These are phyloP conservation scores for Russula griseocarnosa DNA, from an alignment of 768 basidiomycete genomes.

Conservation along the genomic window DNA sequence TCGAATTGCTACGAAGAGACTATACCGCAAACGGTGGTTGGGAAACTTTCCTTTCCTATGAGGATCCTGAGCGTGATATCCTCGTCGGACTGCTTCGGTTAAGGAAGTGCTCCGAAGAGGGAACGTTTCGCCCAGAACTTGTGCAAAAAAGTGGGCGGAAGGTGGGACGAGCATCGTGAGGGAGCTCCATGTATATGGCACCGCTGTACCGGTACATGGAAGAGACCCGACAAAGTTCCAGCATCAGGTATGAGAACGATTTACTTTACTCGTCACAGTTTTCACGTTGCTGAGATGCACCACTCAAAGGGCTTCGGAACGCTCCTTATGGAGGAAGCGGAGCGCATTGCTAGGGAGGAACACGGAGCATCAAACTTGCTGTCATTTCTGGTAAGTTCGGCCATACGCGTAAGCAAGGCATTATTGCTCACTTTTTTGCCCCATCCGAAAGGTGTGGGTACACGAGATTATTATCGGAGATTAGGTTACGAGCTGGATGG, in stretches of 20 bases:
- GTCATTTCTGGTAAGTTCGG: slow-evolving; percentile 80
- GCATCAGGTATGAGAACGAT: slow-evolving; percentile 57
- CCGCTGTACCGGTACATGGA: slow-evolving; percentile 95
- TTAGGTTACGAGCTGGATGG: slow-evolving; percentile 94
- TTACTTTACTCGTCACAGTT: not conserved
- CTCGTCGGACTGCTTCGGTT: slow-evolving; percentile 88
- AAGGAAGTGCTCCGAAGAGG: slow-evolving; percentile 94
- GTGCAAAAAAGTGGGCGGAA: slow-evolving; percentile 60
- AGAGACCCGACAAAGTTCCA: slow-evolving; percentile 98
- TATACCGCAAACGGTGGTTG: slow-evolving; percentile 97
- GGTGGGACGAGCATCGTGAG: slow-evolving; percentile 89
- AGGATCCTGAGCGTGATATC: slow-evolving; percentile 96
- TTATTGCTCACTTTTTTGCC: slow-evolving; percentile 1
- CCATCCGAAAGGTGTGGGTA: slow-evolving; percentile 73
- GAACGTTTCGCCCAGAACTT: slow-evolving; percentile 93
- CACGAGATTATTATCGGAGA: slow-evolving; percentile 93
- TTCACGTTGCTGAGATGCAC: slow-evolving; percentile 10
- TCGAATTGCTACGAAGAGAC: slow-evolving; percentile 92
- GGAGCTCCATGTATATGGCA: slow-evolving; percentile 97
- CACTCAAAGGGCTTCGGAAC: slow-evolving; percentile 87
- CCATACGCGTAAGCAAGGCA: not conserved
- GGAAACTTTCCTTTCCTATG: slow-evolving; percentile 99
- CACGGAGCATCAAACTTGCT: slow-evolving; percentile 93
- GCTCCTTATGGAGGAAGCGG: slow-evolving; percentile 97
- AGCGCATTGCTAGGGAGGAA: slow-evolving; percentile 94